Evolutionary conservation across 768 basidiomycete genomes (phyloP).

Genomic region (Lactarius psammicola): DNA sequence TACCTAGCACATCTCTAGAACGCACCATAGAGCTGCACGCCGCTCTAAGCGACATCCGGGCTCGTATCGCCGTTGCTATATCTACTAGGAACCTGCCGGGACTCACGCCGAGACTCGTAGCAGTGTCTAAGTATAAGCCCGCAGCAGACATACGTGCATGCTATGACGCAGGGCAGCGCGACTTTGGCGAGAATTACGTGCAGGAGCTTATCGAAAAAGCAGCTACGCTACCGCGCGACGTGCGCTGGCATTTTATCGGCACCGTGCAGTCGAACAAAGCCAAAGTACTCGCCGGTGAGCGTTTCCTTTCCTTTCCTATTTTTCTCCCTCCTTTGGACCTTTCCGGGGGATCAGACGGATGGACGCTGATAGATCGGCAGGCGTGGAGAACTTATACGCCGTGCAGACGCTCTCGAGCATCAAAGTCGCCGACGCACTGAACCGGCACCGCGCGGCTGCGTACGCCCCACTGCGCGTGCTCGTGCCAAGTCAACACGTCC

Average conservation of each 20-base stretch:
- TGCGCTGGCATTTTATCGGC: slow-evolving; percentile 38
- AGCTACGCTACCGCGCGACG: slow-evolving; percentile 39
- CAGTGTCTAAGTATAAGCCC: slow-evolving; percentile 94
- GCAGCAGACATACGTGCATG: slow-evolving; percentile 82
- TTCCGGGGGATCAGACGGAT: not conserved
- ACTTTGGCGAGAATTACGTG: slow-evolving; percentile 98
- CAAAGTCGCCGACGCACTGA: slow-evolving; percentile 77
- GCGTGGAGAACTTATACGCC: slow-evolving; percentile 64
- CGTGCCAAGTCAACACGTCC: slow-evolving; percentile 94
- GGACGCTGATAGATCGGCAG: not conserved
- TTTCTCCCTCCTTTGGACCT: not conserved
- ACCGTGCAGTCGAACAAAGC: slow-evolving; percentile 23
- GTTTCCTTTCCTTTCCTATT: not conserved
- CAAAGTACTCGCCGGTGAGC: slow-evolving; percentile 24
- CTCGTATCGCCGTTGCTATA: slow-evolving; percentile 44
- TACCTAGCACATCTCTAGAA: slow-evolving; percentile 32
- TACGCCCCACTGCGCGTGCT: slow-evolving; percentile 69
- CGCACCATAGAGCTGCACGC: slow-evolving; percentile 52
- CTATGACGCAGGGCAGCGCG: slow-evolving; percentile 75
- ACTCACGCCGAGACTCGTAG: slow-evolving; percentile 55
- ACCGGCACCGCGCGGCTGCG: slow-evolving; percentile 67
- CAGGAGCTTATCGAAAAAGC: slow-evolving; percentile 92
- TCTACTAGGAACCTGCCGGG: slow-evolving; percentile 29
- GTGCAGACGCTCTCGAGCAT: slow-evolving; percentile 83
- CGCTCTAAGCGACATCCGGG: slow-evolving; percentile 52